These are phyloP conservation scores for Trametes villosa DNA, from an alignment of 768 basidiomycete genomes.

Conservation along the genomic window DNA sequence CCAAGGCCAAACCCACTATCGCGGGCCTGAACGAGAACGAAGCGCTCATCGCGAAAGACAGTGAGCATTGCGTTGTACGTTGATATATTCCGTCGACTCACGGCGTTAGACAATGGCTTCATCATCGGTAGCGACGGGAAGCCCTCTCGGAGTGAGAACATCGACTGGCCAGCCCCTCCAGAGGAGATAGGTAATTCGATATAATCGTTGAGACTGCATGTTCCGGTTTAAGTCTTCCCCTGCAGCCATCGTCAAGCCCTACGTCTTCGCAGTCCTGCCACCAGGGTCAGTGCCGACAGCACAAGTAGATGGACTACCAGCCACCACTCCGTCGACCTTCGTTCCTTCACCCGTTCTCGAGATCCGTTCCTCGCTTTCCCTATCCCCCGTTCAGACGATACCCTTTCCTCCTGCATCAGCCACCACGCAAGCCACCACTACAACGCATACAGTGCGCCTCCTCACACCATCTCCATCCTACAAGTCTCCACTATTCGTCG, in stretches of 20 bases:
- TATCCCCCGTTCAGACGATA: slow-evolving; percentile 62
- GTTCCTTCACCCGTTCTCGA: slow-evolving; percentile 66
- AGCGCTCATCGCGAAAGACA: slow-evolving; percentile 75
- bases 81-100: background rate
- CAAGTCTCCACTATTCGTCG: slow-evolving; percentile 61
- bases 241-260: slow-evolving; percentile 70
- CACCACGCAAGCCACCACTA: slow-evolving; percentile 25
- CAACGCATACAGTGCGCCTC: slow-evolving; percentile 56
- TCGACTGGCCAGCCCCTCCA: slow-evolving; percentile 80
- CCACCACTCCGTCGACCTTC: slow-evolving; percentile 41
- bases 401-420: slow-evolving; percentile 59
- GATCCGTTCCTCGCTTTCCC: slow-evolving; percentile 71
- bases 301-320: slow-evolving; percentile 27
- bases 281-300: slow-evolving; percentile 57
- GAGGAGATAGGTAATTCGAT: slow-evolving; percentile 72
- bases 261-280: slow-evolving; percentile 76
- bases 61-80: slow-evolving; percentile 49
- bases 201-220: background rate
- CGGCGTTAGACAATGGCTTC: slow-evolving; percentile 62
- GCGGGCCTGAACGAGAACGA: slow-evolving; percentile 62
- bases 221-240: background rate
- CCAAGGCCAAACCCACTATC: slow-evolving; percentile 70
- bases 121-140: slow-evolving; percentile 67
- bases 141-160: slow-evolving; percentile 47
- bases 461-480: slow-evolving; percentile 57